Conservation (phyloP, 768 basidiomycete genomes). For the Naganishia vishniacii region DNA sequence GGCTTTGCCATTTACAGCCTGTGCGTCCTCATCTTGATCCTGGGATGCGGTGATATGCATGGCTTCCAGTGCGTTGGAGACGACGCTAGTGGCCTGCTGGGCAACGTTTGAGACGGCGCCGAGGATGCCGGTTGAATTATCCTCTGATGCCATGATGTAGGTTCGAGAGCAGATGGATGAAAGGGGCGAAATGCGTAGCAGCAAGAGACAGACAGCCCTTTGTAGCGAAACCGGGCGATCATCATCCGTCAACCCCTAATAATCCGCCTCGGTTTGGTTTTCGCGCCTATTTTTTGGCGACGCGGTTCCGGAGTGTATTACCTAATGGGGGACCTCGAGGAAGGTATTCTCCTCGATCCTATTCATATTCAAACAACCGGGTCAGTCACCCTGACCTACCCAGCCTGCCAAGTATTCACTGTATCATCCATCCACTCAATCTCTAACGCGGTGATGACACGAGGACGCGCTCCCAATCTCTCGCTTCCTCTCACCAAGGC, state of each 20-base stretch:
- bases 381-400: background rate
- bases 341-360: no score
- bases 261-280: background rate
- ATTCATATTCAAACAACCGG: no score
- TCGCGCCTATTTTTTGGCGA: background rate
- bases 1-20: constrained; percentile 41
- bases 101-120: constrained; percentile 74
- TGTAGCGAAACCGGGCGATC: background rate
- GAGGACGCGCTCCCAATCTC: constrained; percentile 26
- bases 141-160: constrained; percentile 72
- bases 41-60: constrained; percentile 61
- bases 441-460: constrained; percentile 7
- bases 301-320: no score
- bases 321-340: no score
- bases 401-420: background rate
- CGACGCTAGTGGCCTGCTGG: constrained; percentile 69
- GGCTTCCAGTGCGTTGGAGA: constrained; percentile 73
- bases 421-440: background rate
- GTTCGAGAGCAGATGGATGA: constrained; percentile 34
- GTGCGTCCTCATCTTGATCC: constrained; percentile 51
- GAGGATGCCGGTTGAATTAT: constrained; percentile 80
- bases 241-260: background rate
- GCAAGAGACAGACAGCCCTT: background rate
- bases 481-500: constrained; percentile 26
- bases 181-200: background rate